A percentile compares a stretch with the other conserved stretches of the same genome.
These are phyloP conservation scores for Dendrothele bispora DNA, from an alignment of 768 basidiomycete genomes.

Conservation along the genomic window DNA sequence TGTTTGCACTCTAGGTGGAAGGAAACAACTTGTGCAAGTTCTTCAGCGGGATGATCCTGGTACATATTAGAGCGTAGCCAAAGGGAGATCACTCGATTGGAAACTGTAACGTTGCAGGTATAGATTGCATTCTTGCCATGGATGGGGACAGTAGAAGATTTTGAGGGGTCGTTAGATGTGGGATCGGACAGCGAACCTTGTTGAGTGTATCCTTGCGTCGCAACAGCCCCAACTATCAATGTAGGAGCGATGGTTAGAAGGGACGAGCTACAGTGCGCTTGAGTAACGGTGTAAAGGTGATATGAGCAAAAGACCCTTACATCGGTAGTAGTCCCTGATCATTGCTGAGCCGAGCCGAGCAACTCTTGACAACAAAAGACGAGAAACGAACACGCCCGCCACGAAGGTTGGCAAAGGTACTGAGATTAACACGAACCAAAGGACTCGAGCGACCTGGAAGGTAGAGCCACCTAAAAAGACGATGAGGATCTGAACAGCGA, in stretches of 20 bases:
- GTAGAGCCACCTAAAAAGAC: slow-evolving; percentile 89
- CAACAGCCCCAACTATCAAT: slow-evolving; percentile 72
- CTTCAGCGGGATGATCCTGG: too few relatives aligned
- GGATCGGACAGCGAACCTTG: slow-evolving; percentile 68
- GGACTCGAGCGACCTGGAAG: slow-evolving; percentile 82
- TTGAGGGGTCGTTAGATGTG: slow-evolving; percentile 72
- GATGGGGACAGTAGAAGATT: slow-evolving; percentile 75
- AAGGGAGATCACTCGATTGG: too few relatives aligned
- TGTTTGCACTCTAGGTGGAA: too few relatives aligned
- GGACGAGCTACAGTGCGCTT: slow-evolving; percentile 23
- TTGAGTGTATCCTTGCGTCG: slow-evolving; percentile 60
- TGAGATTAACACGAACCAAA: slow-evolving; percentile 82
- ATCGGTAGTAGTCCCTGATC: slow-evolving; percentile 44
- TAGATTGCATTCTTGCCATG: too few relatives aligned
- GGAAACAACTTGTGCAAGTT: too few relatives aligned
- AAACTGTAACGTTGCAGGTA: too few relatives aligned
- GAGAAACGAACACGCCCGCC: slow-evolving; percentile 85
- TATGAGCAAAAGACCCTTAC: too few relatives aligned
- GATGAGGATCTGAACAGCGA: slow-evolving; percentile 82
- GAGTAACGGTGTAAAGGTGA: too few relatives aligned
- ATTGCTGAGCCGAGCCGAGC: slow-evolving; percentile 54
- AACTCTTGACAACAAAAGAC: slow-evolving; percentile 80
- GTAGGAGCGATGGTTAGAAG: slow-evolving; percentile 68
- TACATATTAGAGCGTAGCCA: too few relatives aligned
- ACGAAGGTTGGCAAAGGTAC: slow-evolving; percentile 77